Percentiles rank a stretch among this genome's conserved stretches.
These are phyloP conservation scores for Podaxis rugospora DNA, from an alignment of 768 basidiomycete genomes.

Conservation along the genomic window DNA sequence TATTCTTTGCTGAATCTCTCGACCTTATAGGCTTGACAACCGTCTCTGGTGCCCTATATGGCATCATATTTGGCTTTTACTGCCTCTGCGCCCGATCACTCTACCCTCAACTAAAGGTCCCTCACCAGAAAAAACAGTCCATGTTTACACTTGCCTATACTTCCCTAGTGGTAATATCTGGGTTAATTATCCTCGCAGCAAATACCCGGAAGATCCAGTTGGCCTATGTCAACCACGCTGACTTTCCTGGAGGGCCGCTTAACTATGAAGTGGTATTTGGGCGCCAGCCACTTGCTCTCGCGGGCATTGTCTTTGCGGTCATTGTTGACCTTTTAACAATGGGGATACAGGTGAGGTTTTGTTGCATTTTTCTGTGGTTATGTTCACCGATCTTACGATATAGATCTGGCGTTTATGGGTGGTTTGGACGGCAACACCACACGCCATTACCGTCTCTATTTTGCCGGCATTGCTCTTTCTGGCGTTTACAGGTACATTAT, in stretches of 20 bases:
- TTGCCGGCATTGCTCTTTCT: neutral
- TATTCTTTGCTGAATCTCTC: neutral
- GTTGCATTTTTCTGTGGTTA: neutral
- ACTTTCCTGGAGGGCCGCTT: neutral
- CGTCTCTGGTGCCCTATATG: neutral
- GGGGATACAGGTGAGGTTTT: neutral
- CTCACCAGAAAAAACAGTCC: neutral
- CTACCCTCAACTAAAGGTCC: neutral
- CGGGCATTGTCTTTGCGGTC: neutral
- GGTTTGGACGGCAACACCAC: neutral
- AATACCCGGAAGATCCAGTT: neutral
- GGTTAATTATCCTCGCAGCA: neutral
- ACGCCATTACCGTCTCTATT: neutral
- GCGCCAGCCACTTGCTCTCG: neutral
- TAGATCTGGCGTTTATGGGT: conserved; percentile 1
- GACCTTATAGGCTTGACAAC: neutral
- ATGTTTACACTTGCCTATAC: neutral
- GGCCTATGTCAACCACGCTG: neutral
- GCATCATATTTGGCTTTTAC: neutral
- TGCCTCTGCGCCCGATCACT: neutral
- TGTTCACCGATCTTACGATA: neutral
- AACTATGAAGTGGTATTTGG: neutral
- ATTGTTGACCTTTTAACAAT: neutral
- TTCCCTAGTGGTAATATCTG: neutral
- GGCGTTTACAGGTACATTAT: neutral